phyloP scores from a whole-genome alignment of 768 basidiomycete species.

The Gymnopilus junonius region DNA sequence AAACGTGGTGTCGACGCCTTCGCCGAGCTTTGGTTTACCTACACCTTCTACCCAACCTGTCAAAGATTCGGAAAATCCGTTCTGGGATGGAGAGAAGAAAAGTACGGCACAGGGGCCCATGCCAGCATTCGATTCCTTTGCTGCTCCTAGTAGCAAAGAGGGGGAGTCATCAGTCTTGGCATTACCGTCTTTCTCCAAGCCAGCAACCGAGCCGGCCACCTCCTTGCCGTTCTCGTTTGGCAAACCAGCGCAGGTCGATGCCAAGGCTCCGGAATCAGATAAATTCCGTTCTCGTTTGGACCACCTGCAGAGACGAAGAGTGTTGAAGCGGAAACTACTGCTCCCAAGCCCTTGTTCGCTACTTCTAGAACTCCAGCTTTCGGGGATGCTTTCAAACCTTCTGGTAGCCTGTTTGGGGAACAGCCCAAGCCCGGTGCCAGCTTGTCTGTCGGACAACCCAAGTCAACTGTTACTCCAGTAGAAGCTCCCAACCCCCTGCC shows the following conservation, averaged over 20 bases:
- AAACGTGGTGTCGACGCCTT: slow-evolving; percentile 25
- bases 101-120: slow-evolving; percentile 11
- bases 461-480: slow-evolving; percentile 12
- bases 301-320: slow-evolving; percentile 17
- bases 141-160: slow-evolving; percentile 9
- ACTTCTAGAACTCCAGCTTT: slow-evolving; percentile 22
- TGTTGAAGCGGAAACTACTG: slow-evolving; percentile 3
- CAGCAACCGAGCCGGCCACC: not conserved
- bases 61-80: slow-evolving; percentile 45
- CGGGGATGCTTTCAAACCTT: slow-evolving; percentile 18
- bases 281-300: slow-evolving; percentile 24
- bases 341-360: slow-evolving; percentile 25
- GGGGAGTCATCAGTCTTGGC: not conserved
- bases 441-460: slow-evolving; percentile 1
- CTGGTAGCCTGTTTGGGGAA: slow-evolving; percentile 7
- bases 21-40: slow-evolving; percentile 15
- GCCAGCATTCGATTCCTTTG: slow-evolving; percentile 13
- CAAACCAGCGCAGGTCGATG: slow-evolving; percentile 16
- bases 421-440: slow-evolving; percentile 7
- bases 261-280: slow-evolving; percentile 13
- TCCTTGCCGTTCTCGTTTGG: slow-evolving; percentile 20
- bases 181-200: slow-evolving; percentile 10
- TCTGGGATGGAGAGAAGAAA: slow-evolving; percentile 46
- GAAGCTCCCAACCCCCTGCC: not conserved
- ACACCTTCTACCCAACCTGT: slow-evolving; percentile 30